Percentiles rank a stretch among this genome's conserved stretches.
phyloP scores from a whole-genome alignment of 2,329 filamentous ascomycete species.

The Ophiocordyceps unilateralis region DNA sequence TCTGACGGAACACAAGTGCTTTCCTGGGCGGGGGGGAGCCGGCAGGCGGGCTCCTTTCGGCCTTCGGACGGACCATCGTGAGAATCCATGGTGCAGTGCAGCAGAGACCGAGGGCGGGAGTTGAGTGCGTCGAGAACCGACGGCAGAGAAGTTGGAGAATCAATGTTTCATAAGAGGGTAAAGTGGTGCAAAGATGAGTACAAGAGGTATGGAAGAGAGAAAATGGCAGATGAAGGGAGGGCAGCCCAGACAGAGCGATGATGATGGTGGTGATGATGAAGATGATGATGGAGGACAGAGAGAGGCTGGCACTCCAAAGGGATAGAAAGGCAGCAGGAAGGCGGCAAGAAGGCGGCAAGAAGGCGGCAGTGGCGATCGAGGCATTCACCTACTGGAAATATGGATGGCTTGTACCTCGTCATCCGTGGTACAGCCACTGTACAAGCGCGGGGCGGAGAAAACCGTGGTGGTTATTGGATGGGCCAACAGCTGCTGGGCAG shows the following conservation, averaged over 20 bases:
- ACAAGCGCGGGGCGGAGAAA: too few relatives aligned
- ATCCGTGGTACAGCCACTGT: too few relatives aligned
- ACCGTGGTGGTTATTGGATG: too few relatives aligned
- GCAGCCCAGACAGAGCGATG: too few relatives aligned
- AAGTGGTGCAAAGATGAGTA: not conserved
- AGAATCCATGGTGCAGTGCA: slow-evolving; percentile 7
- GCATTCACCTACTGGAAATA: too few relatives aligned
- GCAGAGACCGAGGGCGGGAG: not conserved
- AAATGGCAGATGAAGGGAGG: not conserved
- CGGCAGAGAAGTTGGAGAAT: too few relatives aligned
- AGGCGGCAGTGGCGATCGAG: not conserved
- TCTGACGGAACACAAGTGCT: not conserved
- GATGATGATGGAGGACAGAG: not conserved
- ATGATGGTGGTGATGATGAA: not conserved
- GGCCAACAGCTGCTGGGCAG: too few relatives aligned
- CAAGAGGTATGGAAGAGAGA: not conserved
- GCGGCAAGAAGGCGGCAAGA: not conserved
- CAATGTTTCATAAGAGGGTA: not conserved
- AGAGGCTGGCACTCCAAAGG: not conserved
- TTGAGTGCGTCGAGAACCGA: too few relatives aligned
- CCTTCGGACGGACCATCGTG: slow-evolving; percentile 6
- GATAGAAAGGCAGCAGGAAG: not conserved
- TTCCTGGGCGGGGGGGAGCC: slow-evolving; percentile 1
- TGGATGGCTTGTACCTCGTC: too few relatives aligned
- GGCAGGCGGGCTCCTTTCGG: slow-evolving; percentile 2